These are phyloP conservation scores for Adansonia madagascariensis DNA, from an alignment of 441 rosid species.

Conservation along the genomic window DNA sequence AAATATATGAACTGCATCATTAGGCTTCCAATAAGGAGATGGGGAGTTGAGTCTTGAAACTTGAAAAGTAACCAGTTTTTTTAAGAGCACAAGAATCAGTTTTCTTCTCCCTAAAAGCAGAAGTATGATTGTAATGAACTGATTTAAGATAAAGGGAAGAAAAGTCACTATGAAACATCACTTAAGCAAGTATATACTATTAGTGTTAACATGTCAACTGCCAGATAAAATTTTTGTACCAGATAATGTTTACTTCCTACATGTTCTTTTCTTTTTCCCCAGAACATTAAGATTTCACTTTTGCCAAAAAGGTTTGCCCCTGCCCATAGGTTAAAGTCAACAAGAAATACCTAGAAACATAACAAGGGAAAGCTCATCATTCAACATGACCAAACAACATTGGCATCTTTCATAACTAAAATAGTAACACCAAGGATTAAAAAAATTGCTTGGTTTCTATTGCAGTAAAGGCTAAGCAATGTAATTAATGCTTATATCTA, in stretches of 20 bases:
- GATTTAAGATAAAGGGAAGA: not conserved
- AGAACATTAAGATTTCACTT: conserved; percentile 1
- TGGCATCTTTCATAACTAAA: conserved; percentile 8
- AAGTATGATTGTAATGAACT: not conserved
- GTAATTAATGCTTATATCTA: conserved; percentile 3
- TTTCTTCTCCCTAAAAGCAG: conserved; percentile 7
- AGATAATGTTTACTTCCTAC: conserved; percentile 6
- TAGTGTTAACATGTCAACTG: not conserved
- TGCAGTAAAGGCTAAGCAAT: not conserved
- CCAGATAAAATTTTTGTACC: not conserved
- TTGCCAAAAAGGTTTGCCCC: not conserved
- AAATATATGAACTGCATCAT: not conserved
- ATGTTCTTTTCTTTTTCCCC: conserved; percentile 12
- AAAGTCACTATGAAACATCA: not conserved
- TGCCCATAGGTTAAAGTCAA: not conserved
- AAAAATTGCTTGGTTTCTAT: not conserved
- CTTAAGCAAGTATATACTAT: not conserved
- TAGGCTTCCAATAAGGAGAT: not conserved
- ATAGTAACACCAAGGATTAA: not conserved
- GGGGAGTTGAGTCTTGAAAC: conserved; percentile 5
- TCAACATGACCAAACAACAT: not conserved
- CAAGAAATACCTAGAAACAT: not conserved
- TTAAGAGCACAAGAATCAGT: conserved; percentile 9
- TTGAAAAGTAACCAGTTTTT: not conserved
- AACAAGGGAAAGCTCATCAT: conserved; percentile 13